These are phyloP conservation scores for Sporopachydermia cereana DNA, from an alignment of 1,139 yeast species.

Conservation along the genomic window DNA sequence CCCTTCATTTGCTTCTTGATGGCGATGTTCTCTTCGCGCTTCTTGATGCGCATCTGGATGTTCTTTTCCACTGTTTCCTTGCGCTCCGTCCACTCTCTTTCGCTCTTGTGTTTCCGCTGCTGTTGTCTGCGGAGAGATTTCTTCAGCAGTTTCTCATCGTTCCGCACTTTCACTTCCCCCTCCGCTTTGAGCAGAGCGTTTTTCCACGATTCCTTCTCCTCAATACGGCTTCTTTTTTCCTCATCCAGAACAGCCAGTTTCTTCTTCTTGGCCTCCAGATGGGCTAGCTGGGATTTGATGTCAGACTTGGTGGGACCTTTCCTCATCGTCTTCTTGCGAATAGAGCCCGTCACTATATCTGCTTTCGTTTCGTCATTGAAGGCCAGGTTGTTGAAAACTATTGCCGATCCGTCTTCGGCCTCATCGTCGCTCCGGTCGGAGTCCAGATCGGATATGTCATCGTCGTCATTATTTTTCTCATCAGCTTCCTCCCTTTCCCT, in stretches of 20 bases:
- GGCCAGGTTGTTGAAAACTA: slow-evolving; percentile 71
- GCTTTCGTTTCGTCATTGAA: slow-evolving; percentile 75
- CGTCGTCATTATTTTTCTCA: slow-evolving; percentile 27
- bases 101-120: slow-evolving; percentile 67
- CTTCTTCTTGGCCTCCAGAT: slow-evolving; percentile 62
- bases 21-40: slow-evolving; percentile 82
- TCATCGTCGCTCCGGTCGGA: slow-evolving; percentile 28
- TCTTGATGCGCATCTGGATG: slow-evolving; percentile 62
- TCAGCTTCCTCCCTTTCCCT: slow-evolving; percentile 28
- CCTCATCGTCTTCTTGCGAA: slow-evolving; percentile 47
- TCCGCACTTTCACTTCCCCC: slow-evolving; percentile 71
- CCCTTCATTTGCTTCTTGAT: slow-evolving; percentile 61
- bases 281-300: slow-evolving; percentile 67
- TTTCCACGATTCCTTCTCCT: slow-evolving; percentile 77
- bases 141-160: slow-evolving; percentile 77
- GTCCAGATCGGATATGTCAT: slow-evolving; percentile 27
- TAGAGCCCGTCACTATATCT: slow-evolving; percentile 59
- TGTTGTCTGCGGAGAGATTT: slow-evolving; percentile 81
- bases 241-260: slow-evolving; percentile 49
- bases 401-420: slow-evolving; percentile 28
- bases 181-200: slow-evolving; percentile 77
- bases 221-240: slow-evolving; percentile 47
- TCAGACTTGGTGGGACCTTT: slow-evolving; percentile 86
- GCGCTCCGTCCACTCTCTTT: slow-evolving; percentile 80
- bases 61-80: slow-evolving; percentile 65